Evolutionary conservation across 768 basidiomycete species (phyloP).

Genomic region (Leccinum subtestaceum): DNA sequence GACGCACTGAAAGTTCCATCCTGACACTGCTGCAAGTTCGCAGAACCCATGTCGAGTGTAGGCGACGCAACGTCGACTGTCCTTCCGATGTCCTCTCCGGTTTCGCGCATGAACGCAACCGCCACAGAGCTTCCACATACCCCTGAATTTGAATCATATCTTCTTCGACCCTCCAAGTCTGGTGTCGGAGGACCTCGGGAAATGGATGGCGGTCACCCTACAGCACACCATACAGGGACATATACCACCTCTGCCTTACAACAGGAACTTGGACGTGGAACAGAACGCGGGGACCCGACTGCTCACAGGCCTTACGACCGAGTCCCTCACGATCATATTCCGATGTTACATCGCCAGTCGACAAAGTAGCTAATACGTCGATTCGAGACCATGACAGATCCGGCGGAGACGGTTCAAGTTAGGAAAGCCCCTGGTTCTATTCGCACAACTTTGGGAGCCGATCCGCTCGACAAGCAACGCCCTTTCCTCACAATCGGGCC

Average conservation of each 20-base stretch:
- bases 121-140: background rate
- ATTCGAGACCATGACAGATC: conserved; percentile 46
- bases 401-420: conserved; percentile 6
- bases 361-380: conserved; percentile 53
- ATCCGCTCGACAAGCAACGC: conserved; percentile 12
- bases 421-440: conserved; percentile 8
- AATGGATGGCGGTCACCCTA: conserved; percentile 4
- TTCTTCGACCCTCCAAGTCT: conserved; percentile 8
- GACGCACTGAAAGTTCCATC: background rate
- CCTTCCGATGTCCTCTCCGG: conserved; percentile 14
- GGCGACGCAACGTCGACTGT: conserved; percentile 14
- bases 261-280: background rate
- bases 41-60: conserved; percentile 16
- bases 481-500: conserved; percentile 17
- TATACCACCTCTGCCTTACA: background rate
- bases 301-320: conserved; percentile 1
- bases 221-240: background rate
- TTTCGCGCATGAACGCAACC: conserved; percentile 9
- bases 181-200: conserved; percentile 22
- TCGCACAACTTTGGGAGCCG: conserved; percentile 15
- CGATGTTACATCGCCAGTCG: conserved; percentile 34
- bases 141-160: background rate
- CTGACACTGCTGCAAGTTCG: background rate
- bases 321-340: background rate
- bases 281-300: background rate